Percentiles rank a stretch among this genome's conserved stretches.
These are phyloP conservation scores for Psilocybe sp. DNA, from an alignment of 768 basidiomycete species.

Conservation along the genomic window DNA sequence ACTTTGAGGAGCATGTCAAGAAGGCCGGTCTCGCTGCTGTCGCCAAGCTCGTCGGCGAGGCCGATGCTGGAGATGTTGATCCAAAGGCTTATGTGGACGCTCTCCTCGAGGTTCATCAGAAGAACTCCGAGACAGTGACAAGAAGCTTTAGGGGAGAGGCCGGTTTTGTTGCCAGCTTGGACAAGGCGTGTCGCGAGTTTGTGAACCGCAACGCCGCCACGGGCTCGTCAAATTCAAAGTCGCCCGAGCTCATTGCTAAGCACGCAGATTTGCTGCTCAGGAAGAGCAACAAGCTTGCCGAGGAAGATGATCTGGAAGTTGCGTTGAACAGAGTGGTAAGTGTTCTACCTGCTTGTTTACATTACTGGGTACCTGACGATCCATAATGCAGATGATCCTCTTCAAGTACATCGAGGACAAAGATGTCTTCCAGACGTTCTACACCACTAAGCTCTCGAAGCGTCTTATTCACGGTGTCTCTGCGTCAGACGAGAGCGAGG, in stretches of 20 bases:
- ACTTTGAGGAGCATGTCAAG: slow-evolving; percentile 96
- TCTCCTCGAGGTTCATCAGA: slow-evolving; percentile 85
- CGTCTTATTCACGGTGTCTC: slow-evolving; percentile 90
- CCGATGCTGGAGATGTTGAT: slow-evolving; percentile 66
- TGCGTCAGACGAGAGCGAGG: slow-evolving; percentile 93
- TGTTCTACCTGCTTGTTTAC: neutral
- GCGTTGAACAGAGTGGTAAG: slow-evolving; percentile 88
- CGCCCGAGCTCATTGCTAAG: slow-evolving; percentile 89
- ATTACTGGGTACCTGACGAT: slow-evolving; percentile 12
- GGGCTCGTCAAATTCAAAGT: slow-evolving; percentile 80
- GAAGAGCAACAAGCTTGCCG: slow-evolving; percentile 94
- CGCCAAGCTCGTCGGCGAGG: slow-evolving; percentile 65
- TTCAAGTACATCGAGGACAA: slow-evolving; percentile 99
- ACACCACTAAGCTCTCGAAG: slow-evolving; percentile 89
- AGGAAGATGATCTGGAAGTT: slow-evolving; percentile 87
- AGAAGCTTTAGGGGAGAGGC: slow-evolving; percentile 90
- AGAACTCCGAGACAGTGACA: slow-evolving; percentile 85
- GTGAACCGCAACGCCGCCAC: slow-evolving; percentile 93
- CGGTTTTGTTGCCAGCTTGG: slow-evolving; percentile 90
- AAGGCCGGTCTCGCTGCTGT: slow-evolving; percentile 81
- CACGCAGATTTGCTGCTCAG: slow-evolving; percentile 86
- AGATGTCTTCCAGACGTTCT: slow-evolving; percentile 98
- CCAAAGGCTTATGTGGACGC: slow-evolving; percentile 95
- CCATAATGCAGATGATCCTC: slow-evolving; percentile 75
- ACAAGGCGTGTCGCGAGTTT: slow-evolving; percentile 93